Conservation (phyloP, 768 basidiomycete genomes). For the Mycena rebaudengoi region DNA sequence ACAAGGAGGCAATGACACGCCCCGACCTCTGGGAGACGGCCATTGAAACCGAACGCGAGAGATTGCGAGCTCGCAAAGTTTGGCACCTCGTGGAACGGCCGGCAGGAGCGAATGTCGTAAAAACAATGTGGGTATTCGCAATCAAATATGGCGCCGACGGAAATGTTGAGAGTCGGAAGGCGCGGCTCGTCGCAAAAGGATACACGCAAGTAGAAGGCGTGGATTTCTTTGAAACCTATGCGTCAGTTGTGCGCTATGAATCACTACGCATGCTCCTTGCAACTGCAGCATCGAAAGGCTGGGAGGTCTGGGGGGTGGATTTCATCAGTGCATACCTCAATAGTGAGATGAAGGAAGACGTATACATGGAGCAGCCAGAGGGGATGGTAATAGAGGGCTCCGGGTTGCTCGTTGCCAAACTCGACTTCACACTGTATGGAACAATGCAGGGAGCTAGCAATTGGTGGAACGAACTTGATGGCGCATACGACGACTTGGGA, state of each 20-base stretch:
- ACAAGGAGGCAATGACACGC: not conserved
- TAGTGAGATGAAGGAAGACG: conserved; percentile 1
- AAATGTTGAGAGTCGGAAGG: conserved; percentile 39
- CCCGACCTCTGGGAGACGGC: not conserved
- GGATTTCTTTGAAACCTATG: conserved; percentile 34
- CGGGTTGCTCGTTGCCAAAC: not conserved
- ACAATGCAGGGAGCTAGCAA: conserved; percentile 5
- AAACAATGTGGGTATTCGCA: conserved; percentile 31
- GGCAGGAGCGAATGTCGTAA: not conserved
- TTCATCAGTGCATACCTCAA: conserved; percentile 3
- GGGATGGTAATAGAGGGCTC: not conserved
- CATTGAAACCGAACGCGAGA: not conserved
- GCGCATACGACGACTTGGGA: not conserved
- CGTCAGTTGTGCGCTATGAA: conserved; percentile 3
- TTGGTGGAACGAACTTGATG: not conserved
- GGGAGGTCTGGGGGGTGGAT: not conserved
- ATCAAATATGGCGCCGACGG: conserved; percentile 41
- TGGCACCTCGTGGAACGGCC: conserved; percentile 14
- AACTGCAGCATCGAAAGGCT: not conserved
- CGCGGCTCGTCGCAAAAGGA: conserved; percentile 51
- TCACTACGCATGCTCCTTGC: not conserved
- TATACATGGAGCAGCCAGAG: conserved; percentile 2
- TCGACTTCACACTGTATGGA: conserved; percentile 1
- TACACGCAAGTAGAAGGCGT: conserved; percentile 44
- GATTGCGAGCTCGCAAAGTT: conserved; percentile 21